Evolutionary conservation across 2,329 filamentous ascomycete species (phyloP), one percentile per base, ranked within the genome.

Genomic region (Diaporthe helianthi): DNA sequence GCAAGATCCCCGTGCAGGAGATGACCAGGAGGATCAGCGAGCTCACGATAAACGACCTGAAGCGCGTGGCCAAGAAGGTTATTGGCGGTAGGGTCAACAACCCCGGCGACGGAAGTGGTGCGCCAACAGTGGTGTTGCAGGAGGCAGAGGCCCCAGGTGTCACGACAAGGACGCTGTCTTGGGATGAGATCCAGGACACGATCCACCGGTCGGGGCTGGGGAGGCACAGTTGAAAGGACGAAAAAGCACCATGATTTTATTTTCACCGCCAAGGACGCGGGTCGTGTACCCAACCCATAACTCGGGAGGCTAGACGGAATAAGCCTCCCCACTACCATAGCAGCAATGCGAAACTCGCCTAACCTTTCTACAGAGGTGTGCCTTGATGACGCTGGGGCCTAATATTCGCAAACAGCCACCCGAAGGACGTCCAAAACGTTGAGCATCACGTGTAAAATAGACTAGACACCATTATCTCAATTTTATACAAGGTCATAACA

Each of bases 121-220:
- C 93, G 24, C 96, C 96, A 4, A 99, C 96, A 0, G 94, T 99
- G 29, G 95, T 99, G 53, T 78, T 99, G 75, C 95, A 98, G 83
- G 95, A 98, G 82, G 93, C 93, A 29, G 89, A 94, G 77, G 86
- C 92, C 73, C 88, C 91, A 67, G 90, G 90, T 0, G 84, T 91
- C 33, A 89, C 85, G 76, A 85, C 89, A 73, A 91, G 88, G 74
- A 83, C 89, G 38, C 88, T 97, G 79, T 85, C 85, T 31, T 98
- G 96, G 94, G 91, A 92, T 65, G 92, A 97, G 79, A 95, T 98
- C 52, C 94, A 98, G 83, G 90, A 94, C 69, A 86, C 91, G 67
- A 96, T 98, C 75, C 88, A 90, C 53, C 86, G 87, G 77, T 98
- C 94, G 93, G 90, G 93, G 75, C 80, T 98, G 71, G 94, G 94